Conservation (phyloP, 1,284 basidiomycete species). For the Violaceomyces palustris region DNA sequence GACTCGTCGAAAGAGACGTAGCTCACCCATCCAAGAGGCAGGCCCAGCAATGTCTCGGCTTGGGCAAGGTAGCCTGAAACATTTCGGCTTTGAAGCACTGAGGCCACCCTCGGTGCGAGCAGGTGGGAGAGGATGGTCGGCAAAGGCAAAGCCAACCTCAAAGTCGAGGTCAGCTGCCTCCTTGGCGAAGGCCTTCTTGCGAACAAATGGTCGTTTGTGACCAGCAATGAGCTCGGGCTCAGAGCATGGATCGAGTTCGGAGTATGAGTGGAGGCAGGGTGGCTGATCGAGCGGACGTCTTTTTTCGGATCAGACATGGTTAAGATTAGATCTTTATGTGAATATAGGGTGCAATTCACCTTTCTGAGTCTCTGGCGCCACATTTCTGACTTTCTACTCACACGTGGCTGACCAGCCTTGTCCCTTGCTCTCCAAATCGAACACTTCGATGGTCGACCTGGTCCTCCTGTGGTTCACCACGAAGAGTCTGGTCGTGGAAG, state of each 20-base stretch:
- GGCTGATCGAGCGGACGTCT: constrained; percentile 6
- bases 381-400: neutral
- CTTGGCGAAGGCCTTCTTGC: constrained; percentile 57
- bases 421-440: no score
- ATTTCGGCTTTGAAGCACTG: neutral
- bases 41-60: constrained; percentile 60
- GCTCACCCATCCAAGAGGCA: constrained; percentile 61
- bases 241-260: constrained; percentile 66
- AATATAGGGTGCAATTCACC: constrained; percentile 6
- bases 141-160: neutral
- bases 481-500: neutral
- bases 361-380: neutral
- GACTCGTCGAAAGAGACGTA: constrained; percentile 22
- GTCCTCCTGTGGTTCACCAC: neutral
- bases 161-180: neutral
- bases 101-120: neutral
- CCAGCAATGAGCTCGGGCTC: constrained; percentile 62
- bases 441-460: constrained; percentile 8
- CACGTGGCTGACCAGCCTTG: constrained; percentile 31
- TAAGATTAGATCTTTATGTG: no score
- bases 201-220: constrained; percentile 66
- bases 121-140: neutral
- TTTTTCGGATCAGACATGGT: no score
- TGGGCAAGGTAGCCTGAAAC: constrained; percentile 50
- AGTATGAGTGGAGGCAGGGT: constrained; percentile 24